Percentiles rank a stretch among this genome's conserved stretches.
Conservation (phyloP, 305 asterid species). For the Fraxinus dipetala region DNA sequence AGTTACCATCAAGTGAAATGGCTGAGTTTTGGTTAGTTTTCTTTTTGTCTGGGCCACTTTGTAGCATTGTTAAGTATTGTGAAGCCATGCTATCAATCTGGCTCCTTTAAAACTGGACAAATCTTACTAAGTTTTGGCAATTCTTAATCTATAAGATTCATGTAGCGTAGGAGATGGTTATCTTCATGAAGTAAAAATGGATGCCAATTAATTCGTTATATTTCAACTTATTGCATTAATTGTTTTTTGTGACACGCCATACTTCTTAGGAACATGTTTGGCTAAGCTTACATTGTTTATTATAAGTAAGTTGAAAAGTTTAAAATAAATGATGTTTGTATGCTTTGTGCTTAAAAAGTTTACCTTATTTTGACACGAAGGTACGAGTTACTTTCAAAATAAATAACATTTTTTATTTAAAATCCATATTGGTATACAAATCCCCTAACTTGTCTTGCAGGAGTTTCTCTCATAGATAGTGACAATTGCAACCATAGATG, state of each 20-base stretch:
- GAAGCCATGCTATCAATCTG: neutral
- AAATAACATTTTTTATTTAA: neutral
- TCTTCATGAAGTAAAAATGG: neutral
- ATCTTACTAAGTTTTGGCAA: neutral
- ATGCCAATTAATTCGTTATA: neutral
- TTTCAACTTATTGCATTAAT: neutral
- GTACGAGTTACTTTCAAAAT: neutral
- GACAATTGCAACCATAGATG: neutral
- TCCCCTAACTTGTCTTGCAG: neutral
- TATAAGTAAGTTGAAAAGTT: neutral
- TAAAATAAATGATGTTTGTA: neutral
- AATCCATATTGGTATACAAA: neutral
- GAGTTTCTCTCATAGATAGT: neutral
- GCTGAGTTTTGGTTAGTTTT: constrained; percentile 87
- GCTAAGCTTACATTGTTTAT: neutral
- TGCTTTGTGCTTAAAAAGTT: neutral
- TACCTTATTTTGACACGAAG: neutral
- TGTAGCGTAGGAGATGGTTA: neutral
- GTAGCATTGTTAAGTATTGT: neutral
- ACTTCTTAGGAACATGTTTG: neutral
- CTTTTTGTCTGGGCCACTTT: neutral
- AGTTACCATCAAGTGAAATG: constrained; percentile 97
- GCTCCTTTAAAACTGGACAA: neutral
- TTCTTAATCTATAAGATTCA: neutral
- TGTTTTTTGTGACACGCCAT: neutral